phyloP scores from a whole-genome alignment of 345 rosid genomes.

The Dovyalis caffra region DNA sequence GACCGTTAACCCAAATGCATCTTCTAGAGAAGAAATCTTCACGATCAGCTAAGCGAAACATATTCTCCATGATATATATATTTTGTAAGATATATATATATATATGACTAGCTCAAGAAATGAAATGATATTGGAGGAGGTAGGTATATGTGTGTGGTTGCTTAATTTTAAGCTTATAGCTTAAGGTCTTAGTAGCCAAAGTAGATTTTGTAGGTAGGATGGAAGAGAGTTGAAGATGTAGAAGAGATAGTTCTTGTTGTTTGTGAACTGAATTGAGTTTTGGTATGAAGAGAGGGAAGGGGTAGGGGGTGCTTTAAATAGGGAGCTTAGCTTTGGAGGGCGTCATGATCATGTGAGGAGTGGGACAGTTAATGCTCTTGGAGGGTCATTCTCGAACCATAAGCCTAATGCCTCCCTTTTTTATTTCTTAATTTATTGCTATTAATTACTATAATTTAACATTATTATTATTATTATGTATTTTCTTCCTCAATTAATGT shows the following conservation, averaged over 20 bases:
- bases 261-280: slow-evolving; percentile 10
- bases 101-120: too few species aligned
- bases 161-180: not conserved
- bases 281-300: slow-evolving; percentile 9
- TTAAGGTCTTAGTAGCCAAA: not conserved
- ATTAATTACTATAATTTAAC: too few species aligned
- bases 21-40: slow-evolving; percentile 32
- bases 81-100: too few species aligned
- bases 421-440: slow-evolving; percentile 10
- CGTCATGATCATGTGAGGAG: slow-evolving; percentile 1
- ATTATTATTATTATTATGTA: too few species aligned
- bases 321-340: not conserved
- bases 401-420: slow-evolving; percentile 7
- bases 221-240: not conserved
- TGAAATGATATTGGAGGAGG: too few species aligned
- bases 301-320: slow-evolving; percentile 10
- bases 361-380: slow-evolving; percentile 6
- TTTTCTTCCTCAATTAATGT: not conserved
- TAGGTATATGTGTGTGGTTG: not conserved
- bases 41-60: slow-evolving; percentile 10
- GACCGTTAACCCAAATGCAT: slow-evolving; percentile 43
- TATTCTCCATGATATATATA: slow-evolving; percentile 5
- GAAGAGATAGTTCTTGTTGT: not conserved
- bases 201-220: not conserved
- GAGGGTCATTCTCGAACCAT: slow-evolving; percentile 24